Evolutionary conservation across 2,329 filamentous ascomycete species (phyloP), one percentile per base, ranked within the genome.

Genomic region (Ophiocordyceps camponoti-floridani): DNA sequence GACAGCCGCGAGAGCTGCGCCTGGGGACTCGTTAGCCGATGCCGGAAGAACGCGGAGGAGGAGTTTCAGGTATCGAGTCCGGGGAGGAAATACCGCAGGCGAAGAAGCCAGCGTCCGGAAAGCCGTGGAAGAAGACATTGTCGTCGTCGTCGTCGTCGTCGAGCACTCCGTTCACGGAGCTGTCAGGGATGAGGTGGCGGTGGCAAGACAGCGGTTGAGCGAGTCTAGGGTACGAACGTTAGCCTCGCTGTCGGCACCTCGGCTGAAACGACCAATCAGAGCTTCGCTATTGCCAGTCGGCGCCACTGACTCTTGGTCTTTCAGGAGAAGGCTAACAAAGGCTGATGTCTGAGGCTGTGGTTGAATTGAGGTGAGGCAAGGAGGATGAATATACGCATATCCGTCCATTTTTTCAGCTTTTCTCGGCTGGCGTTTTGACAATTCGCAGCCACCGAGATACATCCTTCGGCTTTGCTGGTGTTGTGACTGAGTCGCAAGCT

Each of bases 1-100:
- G 78, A 63, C 54, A 70, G 65, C 58, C 73, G 73, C 52, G 77
- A 73, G 60, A 84, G 73, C 80, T 85, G 49, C 47, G n/a, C n/a
- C n/a, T n/a, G n/a, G n/a, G 58, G 43, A 58, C 47, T 47, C 47
- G 42, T 47, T 27, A 49, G 44, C 2, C 13, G 12, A 41, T 13
- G 18, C 1, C 23, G 23, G 12, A 8, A 41, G 19, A 8, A 41
- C 19, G 19, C 26, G 10, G 19, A 28, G 26, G 4, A 30, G 23
- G 16, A 28, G n/a, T n/a, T n/a, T n/a, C n/a, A n/a, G 23, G 11
- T 14, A 7, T 19, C 37, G 44, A 43, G 41, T 42, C 28, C 43
- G 41, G 43, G 41, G 46, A 42, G 41, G 19, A 72, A 75, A 59
- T 59, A 78, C 75, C 55, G 72, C 62, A 64, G 73, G 65, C 60